Conservation (phyloP, 2,329 filamentous ascomycete species). For the Aspergillus clavatus region DNA sequence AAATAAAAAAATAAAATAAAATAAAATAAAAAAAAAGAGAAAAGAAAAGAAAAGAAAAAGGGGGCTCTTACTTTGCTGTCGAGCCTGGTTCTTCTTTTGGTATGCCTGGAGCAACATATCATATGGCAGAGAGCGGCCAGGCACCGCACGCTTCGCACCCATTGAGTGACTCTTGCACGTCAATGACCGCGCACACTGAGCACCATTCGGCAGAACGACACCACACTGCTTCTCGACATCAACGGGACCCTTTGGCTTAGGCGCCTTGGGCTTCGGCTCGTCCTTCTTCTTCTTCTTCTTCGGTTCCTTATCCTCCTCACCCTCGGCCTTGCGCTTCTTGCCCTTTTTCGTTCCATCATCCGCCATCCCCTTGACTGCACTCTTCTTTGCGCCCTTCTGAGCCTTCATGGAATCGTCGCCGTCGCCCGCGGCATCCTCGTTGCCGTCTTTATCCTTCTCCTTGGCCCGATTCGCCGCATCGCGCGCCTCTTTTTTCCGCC, state of each 20-base stretch:
- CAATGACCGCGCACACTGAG: constrained; percentile 78
- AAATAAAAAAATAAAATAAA: too few species aligned
- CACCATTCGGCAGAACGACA: constrained; percentile 77
- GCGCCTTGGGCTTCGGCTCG: constrained; percentile 74
- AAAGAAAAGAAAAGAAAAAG: constrained; percentile 2
- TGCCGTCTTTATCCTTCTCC: constrained; percentile 43
- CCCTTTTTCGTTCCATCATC: constrained; percentile 58
- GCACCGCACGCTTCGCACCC: constrained; percentile 85
- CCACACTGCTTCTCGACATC: constrained; percentile 93
- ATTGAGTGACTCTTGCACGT: constrained; percentile 96
- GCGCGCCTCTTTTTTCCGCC: constrained; percentile 69
- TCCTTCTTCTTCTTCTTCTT: constrained; percentile 96
- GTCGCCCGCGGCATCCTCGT: constrained; percentile 43
- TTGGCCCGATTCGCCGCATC: constrained; percentile 64
- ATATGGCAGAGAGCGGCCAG: constrained; percentile 81
- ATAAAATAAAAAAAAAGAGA: constrained; percentile 17
- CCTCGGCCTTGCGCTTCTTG: constrained; percentile 74
- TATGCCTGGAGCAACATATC: constrained; percentile 86
- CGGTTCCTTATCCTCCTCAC: constrained; percentile 66
- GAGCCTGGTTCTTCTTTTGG: constrained; percentile 97
- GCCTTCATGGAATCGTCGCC: constrained; percentile 44
- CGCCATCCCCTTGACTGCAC: constrained; percentile 46
- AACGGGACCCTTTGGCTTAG: constrained; percentile 86
- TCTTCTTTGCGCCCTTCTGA: constrained; percentile 65
- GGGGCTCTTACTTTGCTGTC: constrained; percentile 75